phyloP scores from a whole-genome alignment of 805 yeast species.

The Teunomyces atbi region DNA sequence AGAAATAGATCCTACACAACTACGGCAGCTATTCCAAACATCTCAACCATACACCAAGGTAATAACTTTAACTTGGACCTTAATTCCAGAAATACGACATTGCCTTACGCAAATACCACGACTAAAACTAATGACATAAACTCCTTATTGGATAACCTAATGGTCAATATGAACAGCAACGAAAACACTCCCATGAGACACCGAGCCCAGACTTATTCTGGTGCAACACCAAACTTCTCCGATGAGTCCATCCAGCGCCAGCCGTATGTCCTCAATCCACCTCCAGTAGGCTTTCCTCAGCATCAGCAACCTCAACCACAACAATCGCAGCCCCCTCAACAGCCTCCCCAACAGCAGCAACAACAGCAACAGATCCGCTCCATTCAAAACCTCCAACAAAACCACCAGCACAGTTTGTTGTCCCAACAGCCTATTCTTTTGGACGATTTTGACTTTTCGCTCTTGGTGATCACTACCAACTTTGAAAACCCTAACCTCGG shows the following conservation, averaged over 20 bases:
- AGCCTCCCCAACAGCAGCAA: too few relatives aligned
- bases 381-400: constrained; percentile 1
- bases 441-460: constrained; percentile 62
- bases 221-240: constrained; percentile 26
- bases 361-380: constrained; percentile 4
- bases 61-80: constrained; percentile 5
- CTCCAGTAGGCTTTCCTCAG: constrained; percentile 1
- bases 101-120: constrained; percentile 22
- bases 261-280: constrained; percentile 8
- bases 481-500: constrained; percentile 67
- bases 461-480: constrained; percentile 64
- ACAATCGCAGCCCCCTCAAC: constrained; percentile 1
- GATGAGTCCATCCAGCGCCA: constrained; percentile 13
- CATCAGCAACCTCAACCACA: constrained; percentile 3
- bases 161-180: constrained; percentile 20
- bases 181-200: constrained; percentile 18
- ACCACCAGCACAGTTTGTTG: constrained; percentile 2
- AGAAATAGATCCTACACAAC: constrained; percentile 56
- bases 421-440: constrained; percentile 8
- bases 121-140: constrained; percentile 26
- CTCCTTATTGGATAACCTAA: constrained; percentile 29
- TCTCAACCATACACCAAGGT: constrained; percentile 12
- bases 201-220: constrained; percentile 43
- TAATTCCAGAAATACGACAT: constrained; percentile 16
- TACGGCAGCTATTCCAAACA: constrained; percentile 31